phyloP scores from a whole-genome alignment of 441 rosid genomes.

The Hura crepitans region DNA sequence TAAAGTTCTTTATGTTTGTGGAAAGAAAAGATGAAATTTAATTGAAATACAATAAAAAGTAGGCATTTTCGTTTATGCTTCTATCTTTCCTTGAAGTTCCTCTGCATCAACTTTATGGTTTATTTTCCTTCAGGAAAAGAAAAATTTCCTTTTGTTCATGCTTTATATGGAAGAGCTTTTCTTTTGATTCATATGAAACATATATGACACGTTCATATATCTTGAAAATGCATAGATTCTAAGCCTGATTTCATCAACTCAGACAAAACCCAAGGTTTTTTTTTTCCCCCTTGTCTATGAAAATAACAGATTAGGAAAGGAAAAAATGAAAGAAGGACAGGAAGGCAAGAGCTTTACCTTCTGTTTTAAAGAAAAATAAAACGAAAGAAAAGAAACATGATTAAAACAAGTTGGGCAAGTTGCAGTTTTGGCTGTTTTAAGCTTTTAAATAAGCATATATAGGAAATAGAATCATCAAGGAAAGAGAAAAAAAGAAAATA shows the following conservation, averaged over 20 bases:
- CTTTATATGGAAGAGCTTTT: too few relatives aligned
- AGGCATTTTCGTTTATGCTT: constrained; percentile 12
- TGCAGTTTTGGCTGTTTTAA: constrained; percentile 26
- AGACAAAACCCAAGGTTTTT: neutral
- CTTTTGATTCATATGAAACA: too few relatives aligned
- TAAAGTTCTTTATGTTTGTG: constrained; percentile 21
- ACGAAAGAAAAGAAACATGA: constrained; percentile 25
- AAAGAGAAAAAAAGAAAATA: too few relatives aligned
- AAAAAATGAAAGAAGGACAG: neutral
- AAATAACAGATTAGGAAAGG: neutral
- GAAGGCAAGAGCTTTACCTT: too few relatives aligned
- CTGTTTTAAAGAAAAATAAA: neutral
- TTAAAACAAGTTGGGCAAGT: constrained; percentile 26
- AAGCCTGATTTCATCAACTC: too few relatives aligned
- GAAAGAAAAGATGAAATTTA: too few relatives aligned
- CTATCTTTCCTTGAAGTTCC: constrained; percentile 2
- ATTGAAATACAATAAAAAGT: neutral
- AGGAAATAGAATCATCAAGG: too few relatives aligned
- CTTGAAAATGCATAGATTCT: too few relatives aligned
- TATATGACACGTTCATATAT: too few relatives aligned
- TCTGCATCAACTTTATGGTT: constrained; percentile 14
- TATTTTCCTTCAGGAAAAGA: too few relatives aligned
- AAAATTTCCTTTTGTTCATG: too few relatives aligned
- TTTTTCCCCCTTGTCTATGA: neutral
- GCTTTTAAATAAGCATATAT: too few relatives aligned